Conservation (phyloP, 163 green algal genomes). For the Coccomyxa subellipsoidea region DNA sequence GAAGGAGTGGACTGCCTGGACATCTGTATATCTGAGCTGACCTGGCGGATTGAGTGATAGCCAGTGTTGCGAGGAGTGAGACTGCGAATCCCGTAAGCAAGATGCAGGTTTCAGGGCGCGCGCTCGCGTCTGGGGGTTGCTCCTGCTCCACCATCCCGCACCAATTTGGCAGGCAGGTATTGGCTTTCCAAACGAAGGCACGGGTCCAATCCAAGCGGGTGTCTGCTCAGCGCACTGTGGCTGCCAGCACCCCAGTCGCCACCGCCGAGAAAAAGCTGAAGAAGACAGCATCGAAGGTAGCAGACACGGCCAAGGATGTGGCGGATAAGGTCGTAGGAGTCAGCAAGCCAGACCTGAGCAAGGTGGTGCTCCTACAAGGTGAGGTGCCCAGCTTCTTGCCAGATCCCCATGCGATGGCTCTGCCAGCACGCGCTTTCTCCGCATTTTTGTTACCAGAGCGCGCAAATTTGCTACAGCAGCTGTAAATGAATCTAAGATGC, state of each 20-base stretch:
- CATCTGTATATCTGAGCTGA: too few species aligned
- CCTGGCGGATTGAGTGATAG: too few species aligned
- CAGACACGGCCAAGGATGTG: background rate
- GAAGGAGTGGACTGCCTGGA: too few species aligned
- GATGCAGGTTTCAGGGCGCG: background rate
- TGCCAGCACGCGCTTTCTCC: background rate
- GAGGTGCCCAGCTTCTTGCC: background rate
- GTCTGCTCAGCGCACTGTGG: background rate
- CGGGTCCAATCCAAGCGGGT: background rate
- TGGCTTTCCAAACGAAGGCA: background rate
- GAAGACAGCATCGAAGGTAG: background rate
- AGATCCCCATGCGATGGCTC: background rate
- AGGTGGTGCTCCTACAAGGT: slow-evolving; percentile 1
- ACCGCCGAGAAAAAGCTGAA: background rate
- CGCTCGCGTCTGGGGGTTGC: background rate
- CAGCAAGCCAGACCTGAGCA: background rate
- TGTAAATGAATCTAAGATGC: too few species aligned
- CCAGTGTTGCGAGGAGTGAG: background rate
- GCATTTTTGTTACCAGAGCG: too few species aligned
- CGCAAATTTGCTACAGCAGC: too few species aligned
- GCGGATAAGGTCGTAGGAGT: background rate
- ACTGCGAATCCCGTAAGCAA: background rate
- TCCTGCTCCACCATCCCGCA: background rate
- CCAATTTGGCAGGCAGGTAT: background rate
- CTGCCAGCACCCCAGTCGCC: background rate